A percentile compares a stretch with the other conserved stretches of the same genome.
These are phyloP conservation scores for Hyphopichia khmerensis DNA, from an alignment of 1,139 yeast genomes.

Conservation along the genomic window DNA sequence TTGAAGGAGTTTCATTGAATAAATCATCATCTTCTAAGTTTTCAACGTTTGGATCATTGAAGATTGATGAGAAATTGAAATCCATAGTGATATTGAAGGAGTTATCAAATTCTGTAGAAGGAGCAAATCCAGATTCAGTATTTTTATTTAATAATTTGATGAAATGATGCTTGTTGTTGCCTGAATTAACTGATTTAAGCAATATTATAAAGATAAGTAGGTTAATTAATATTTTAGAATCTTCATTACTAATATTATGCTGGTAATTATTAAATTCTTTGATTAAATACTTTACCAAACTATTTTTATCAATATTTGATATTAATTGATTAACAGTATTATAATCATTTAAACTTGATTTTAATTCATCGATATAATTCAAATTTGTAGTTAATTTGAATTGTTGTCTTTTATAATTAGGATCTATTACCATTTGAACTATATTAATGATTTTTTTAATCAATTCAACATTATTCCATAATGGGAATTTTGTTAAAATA, in stretches of 20 bases:
- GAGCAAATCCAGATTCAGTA: no score
- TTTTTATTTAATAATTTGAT: neutral
- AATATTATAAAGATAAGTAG: slow-evolving; percentile 22
- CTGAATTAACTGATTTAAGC: slow-evolving; percentile 15
- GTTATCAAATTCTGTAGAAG: neutral
- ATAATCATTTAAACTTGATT: slow-evolving; percentile 6
- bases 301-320: slow-evolving; percentile 8
- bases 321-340: slow-evolving; percentile 3
- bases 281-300: slow-evolving; percentile 12
- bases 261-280: slow-evolving; percentile 20
- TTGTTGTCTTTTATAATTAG: slow-evolving; percentile 5
- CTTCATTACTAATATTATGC: slow-evolving; percentile 24
- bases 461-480: slow-evolving; percentile 14
- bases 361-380: slow-evolving; percentile 9
- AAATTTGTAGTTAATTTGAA: neutral
- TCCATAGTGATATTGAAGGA: slow-evolving; percentile 9
- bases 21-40: slow-evolving; percentile 8
- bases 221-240: slow-evolving; percentile 26
- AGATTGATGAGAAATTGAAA: slow-evolving; percentile 19
- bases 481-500: slow-evolving; percentile 13
- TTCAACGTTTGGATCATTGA: slow-evolving; percentile 10
- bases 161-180: slow-evolving; percentile 14
- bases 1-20: slow-evolving; percentile 8
- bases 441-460: slow-evolving; percentile 15
- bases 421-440: slow-evolving; percentile 12